phyloP scores from a whole-genome alignment of 2,329 filamentous ascomycete genomes.

The Eutypa lata region DNA sequence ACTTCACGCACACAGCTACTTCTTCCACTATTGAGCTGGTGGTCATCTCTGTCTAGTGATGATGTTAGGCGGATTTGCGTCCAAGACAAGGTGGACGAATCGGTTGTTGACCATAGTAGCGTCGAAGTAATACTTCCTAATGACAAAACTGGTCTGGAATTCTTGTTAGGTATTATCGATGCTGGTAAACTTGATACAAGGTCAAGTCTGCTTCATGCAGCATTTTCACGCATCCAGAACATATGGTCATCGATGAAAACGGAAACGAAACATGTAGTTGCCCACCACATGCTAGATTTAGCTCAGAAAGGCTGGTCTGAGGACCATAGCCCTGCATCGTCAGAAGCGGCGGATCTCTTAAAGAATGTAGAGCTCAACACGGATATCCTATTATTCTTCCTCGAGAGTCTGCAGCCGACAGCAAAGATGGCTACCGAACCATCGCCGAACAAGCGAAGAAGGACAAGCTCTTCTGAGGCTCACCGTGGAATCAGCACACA shows the following conservation, averaged over 20 bases:
- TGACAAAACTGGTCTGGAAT: slow-evolving; percentile 49
- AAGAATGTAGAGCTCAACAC: slow-evolving; percentile 71
- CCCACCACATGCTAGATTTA: slow-evolving; percentile 61
- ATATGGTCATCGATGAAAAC: slow-evolving; percentile 73
- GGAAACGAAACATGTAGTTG: slow-evolving; percentile 56
- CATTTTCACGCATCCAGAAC: slow-evolving; percentile 66
- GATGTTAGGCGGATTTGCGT: slow-evolving; percentile 50
- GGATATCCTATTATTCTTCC: slow-evolving; percentile 66
- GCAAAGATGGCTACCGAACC: slow-evolving; percentile 68
- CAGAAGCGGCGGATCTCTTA: slow-evolving; percentile 68
- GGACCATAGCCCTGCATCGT: slow-evolving; percentile 41
- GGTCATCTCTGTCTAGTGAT: slow-evolving; percentile 55
- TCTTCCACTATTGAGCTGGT: slow-evolving; percentile 70
- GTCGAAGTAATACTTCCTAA: slow-evolving; percentile 54
- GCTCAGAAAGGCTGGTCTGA: slow-evolving; percentile 43
- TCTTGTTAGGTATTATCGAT: slow-evolving; percentile 47
- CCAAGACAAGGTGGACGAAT: slow-evolving; percentile 40
- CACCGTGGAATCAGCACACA: slow-evolving; percentile 57
- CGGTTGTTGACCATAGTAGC: slow-evolving; percentile 38
- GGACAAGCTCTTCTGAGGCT: slow-evolving; percentile 71
- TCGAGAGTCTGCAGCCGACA: slow-evolving; percentile 72
- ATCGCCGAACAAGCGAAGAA: slow-evolving; percentile 73
- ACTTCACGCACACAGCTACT: slow-evolving; percentile 70
- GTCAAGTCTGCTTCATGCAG: slow-evolving; percentile 56
- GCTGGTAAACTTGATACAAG: slow-evolving; percentile 39